Conservation (phyloP, 1,284 basidiomycete genomes). For the Puccinia coronata region DNA sequence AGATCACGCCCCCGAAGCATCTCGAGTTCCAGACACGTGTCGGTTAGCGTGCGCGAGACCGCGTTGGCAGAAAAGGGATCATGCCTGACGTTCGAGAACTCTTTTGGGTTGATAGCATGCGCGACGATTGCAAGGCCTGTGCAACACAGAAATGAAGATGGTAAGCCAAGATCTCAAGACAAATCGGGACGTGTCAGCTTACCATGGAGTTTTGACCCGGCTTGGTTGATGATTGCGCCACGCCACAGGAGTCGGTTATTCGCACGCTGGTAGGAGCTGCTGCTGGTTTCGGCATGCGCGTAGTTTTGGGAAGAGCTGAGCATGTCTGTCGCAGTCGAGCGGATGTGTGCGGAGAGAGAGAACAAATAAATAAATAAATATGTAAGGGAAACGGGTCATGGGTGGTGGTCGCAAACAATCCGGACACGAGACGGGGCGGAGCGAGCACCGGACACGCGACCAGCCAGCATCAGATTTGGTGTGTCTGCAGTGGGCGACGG, state of each 20-base stretch:
- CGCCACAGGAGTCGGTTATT: slow-evolving; percentile 40
- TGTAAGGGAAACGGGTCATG: too few relatives aligned
- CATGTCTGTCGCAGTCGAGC: not conserved
- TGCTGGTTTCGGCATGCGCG: not conserved
- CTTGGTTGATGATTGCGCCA: slow-evolving; percentile 31
- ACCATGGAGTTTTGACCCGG: slow-evolving; percentile 42
- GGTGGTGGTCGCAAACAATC: not conserved
- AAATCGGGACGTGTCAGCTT: not conserved
- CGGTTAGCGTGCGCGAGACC: slow-evolving; percentile 5
- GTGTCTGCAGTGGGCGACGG: slow-evolving; percentile 18
- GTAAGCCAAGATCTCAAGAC: not conserved
- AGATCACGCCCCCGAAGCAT: slow-evolving; percentile 48
- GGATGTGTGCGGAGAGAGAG: not conserved
- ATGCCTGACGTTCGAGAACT: not conserved
- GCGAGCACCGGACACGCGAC: too few relatives aligned
- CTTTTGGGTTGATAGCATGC: slow-evolving; percentile 28
- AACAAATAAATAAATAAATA: not conserved
- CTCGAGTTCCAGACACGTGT: slow-evolving; percentile 43
- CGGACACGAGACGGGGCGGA: not conserved
- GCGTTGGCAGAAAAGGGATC: slow-evolving; percentile 44
- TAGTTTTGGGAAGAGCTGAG: slow-evolving; percentile 1
- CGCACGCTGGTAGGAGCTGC: not conserved
- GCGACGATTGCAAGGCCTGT: slow-evolving; percentile 48
- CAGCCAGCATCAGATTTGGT: not conserved
- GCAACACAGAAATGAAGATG: not conserved